Evolutionary conservation across 1,284 basidiomycete genomes (phyloP), one percentile per base, ranked within the genome.

Genomic region (Rhodotorula sp.): DNA sequence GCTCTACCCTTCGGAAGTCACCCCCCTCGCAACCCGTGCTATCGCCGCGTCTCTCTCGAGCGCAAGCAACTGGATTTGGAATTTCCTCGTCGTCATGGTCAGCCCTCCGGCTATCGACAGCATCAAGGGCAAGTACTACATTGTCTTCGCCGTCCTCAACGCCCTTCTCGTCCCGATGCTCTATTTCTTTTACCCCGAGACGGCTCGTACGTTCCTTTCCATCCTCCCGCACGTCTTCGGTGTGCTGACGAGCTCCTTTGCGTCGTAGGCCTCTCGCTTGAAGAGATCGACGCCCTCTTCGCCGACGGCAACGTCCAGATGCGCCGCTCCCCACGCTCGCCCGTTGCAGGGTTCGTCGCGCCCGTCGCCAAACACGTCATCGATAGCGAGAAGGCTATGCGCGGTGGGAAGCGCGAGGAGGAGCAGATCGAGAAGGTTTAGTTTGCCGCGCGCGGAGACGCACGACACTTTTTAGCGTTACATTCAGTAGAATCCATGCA

Each of bases 201-300:
- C 60, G 2, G 60, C 60, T 30, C 60, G 60, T 53, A n/a, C 32
- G 59, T 59, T 15, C 36, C 20, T 44, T 29, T 22, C 24, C 34
- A 19, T 29, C 24, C 0, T 29, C 49, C 15, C 22, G 1, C 13
- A 4, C 24, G n/a, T 13, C 47, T 51, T 49, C 48, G 2, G 17
- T 5, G 4, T 19, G 20, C 48, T 24, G 24, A 24, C 17, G 29
- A n/a, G 4, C 51, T 53, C 27, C 0, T 13, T 7, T 20, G n/a
- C 24, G 17, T 29, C 32, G 6, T 34, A 60, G 59, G 49, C 4
- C 51, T 62, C 51, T 32, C 39, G 19, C 60, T 62, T 27, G 62
- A 64, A 47, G 62, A 64, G 62, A 64, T 64, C 32, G 62, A 64
- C 62, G 54, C 54, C 27, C 55, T 64, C 47, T 64, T 64, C 27